Base-by-base conservation (phyloP, 116 monocot species). In the Dioscorea cayenensis region DNA sequence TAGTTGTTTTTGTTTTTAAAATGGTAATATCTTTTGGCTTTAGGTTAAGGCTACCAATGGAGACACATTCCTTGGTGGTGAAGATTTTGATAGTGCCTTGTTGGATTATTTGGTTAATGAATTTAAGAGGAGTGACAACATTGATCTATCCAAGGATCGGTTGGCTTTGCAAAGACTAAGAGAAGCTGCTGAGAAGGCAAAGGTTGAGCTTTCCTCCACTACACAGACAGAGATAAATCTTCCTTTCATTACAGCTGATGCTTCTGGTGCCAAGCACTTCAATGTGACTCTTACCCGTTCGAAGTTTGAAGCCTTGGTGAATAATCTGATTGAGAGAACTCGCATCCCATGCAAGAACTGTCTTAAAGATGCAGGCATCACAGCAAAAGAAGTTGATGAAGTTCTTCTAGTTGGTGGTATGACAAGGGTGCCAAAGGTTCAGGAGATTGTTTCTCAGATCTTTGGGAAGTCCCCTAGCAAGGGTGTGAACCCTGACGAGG, bases 101-200 rank as follows among this genome's bases (percentile, higher is more conserved):
- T 66, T 83, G 19, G 72, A 83, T 49, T 79, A 69, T 63, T 48
- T 83, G 35, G 83, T 76, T 6, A 73, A 36, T 50, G 83, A 83
- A 58, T 83, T 83, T 60, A 83, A 79, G 71, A 77, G 62, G 60
- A 66, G 71, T 1, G 82, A 83, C 2, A 72, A 67, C 20, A 83
- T 83, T 67, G 82, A 83, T 72, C 75, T 83, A 13, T 73, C 74
- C 16, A 78, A 78, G 66, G 83, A 78, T 66, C 75, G 37, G 25
- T 49, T 82, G 17, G 82, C 82, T 43, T 14, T 82, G 23, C 82
- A 77, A 51, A 77, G 82, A 49, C 25, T 82, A 37, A 64, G 78
- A 21, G 82, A 82, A 58, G 82, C 82, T n/a, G 82, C 82, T 36
- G 82, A 82, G 77, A 82, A 83, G 72, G 83, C 83, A 5, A 83